phyloP scores from a whole-genome alignment of 2,329 filamentous ascomycete species.

The Fusarium sp. region DNA sequence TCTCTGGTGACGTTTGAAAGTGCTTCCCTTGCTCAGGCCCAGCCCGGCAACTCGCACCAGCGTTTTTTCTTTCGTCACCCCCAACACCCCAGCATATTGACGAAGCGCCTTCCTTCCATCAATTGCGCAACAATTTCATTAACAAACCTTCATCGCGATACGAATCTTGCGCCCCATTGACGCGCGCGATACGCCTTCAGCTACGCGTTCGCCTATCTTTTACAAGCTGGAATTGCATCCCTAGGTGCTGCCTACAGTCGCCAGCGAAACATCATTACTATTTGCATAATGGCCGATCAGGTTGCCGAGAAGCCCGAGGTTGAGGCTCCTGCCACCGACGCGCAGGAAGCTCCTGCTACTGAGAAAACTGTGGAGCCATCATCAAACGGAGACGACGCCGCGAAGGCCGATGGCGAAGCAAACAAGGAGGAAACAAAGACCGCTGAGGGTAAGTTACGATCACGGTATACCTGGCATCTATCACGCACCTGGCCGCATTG shows the following conservation, averaged over 20 bases:
- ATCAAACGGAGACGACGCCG: constrained; percentile 38
- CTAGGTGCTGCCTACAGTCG: constrained; percentile 31
- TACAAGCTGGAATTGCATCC: constrained; percentile 28
- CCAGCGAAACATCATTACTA: constrained; percentile 37
- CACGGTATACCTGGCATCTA: constrained; percentile 4
- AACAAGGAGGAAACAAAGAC: constrained; percentile 46
- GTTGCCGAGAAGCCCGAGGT: constrained; percentile 52
- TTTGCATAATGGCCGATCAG: constrained; percentile 54
- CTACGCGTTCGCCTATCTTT: constrained; percentile 47
- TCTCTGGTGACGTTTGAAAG: constrained; percentile 51
- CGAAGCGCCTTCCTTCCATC: constrained; percentile 46
- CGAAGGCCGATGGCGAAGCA: constrained; percentile 43
- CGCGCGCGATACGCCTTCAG: constrained; percentile 45
- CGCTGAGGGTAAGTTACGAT: constrained; percentile 48
- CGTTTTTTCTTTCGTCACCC: constrained; percentile 52
- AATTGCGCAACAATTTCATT: constrained; percentile 49
- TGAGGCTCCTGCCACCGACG: constrained; percentile 48
- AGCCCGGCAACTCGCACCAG: constrained; percentile 48
- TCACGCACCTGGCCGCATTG: constrained; percentile 17
- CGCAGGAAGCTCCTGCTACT: constrained; percentile 45
- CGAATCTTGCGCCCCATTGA: constrained; percentile 47
- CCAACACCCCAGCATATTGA: constrained; percentile 49
- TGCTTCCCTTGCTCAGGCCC: constrained; percentile 38
- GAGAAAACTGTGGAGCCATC: constrained; percentile 41
- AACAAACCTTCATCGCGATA: constrained; percentile 47